Evolutionary conservation across 169 alveolate genomes (phyloP), one percentile per base, ranked within the genome.

Genomic region (Plasmodium gonderi): DNA sequence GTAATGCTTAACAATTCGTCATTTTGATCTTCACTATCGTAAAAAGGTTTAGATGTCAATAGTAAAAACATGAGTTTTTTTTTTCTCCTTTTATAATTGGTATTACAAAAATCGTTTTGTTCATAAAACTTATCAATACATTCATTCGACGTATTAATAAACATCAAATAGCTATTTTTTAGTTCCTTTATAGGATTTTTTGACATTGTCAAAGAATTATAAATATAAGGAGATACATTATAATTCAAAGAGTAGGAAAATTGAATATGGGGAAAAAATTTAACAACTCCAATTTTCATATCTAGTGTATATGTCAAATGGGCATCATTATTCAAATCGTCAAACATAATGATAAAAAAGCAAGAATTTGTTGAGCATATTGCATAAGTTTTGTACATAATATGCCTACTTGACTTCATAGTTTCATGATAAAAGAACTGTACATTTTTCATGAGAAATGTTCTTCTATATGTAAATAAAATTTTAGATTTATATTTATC

Each of bases 101-200:
- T 33, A 38, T 60, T n/a, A 0, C 17, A 29, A 64, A 80, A 60
- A 5, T 80, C 60, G 23, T 36, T 60, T 14, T 60, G 20, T 29
- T 80, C 91, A 8, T 31, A n/a, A 33, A 11, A 54, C 12, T 45
- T 67, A 0, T 78, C 78, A 3, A 45, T 29, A n/a, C 40, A 64
- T 9, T 77, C 75, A 14, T 45, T 74, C 12, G 51, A 45, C 31
- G 94, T 90, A 54, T 69, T 69, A 2, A 90, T 90, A 65, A 90
- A 90, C 47, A 90, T 77, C 54, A 90, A 79, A 49, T 90, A 90
- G 29, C 83, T 47, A 42, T 78, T 90, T 68, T 90, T 90, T 44
- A 90, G 20, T 45, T 79, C 94, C 17, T 64, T 67, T 11, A 90
- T 90, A 69, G 91, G 90, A 42, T 72, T 79, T 45, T 90, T 90